These are phyloP conservation scores for Aureobasidium leucospermi DNA, from an alignment of 2,329 filamentous ascomycete species.

Conservation along the genomic window DNA sequence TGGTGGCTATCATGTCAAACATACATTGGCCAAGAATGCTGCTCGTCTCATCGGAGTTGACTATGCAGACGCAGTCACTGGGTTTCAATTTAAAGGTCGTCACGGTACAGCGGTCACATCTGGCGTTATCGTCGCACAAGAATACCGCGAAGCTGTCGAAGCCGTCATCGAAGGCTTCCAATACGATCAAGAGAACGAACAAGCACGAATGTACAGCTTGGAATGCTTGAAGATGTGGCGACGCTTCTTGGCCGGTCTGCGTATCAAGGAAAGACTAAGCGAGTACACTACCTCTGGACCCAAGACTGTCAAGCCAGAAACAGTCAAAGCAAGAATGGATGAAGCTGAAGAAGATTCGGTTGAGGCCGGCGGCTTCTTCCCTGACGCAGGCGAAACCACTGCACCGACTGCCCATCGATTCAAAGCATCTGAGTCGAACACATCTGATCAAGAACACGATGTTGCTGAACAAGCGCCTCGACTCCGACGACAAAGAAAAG, in stretches of 20 bases:
- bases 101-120: slow-evolving; percentile 76
- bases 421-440: neutral
- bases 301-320: slow-evolving; percentile 8
- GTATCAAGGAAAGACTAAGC: slow-evolving; percentile 62
- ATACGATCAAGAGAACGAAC: slow-evolving; percentile 56
- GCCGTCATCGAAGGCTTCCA: slow-evolving; percentile 62
- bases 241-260: slow-evolving; percentile 54
- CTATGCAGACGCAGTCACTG: slow-evolving; percentile 81
- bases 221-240: slow-evolving; percentile 51
- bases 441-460: slow-evolving; percentile 10
- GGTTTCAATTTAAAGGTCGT: slow-evolving; percentile 79
- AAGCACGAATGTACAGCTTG: slow-evolving; percentile 47
- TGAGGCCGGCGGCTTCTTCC: slow-evolving; percentile 32
- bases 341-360: slow-evolving; percentile 17
- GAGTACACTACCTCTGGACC: slow-evolving; percentile 5
- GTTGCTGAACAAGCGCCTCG: slow-evolving; percentile 13
- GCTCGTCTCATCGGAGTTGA: slow-evolving; percentile 72
- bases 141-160: slow-evolving; percentile 64
- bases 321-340: slow-evolving; percentile 17
- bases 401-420: slow-evolving; percentile 20
- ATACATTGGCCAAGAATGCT: slow-evolving; percentile 58
- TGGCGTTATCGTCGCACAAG: slow-evolving; percentile 68
- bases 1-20: slow-evolving; percentile 51
- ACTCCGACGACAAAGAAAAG: slow-evolving; percentile 4
- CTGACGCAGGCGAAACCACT: slow-evolving; percentile 44